phyloP scores from a whole-genome alignment of 2,329 filamentous ascomycete genomes.

The Fonsecaea monophora region DNA sequence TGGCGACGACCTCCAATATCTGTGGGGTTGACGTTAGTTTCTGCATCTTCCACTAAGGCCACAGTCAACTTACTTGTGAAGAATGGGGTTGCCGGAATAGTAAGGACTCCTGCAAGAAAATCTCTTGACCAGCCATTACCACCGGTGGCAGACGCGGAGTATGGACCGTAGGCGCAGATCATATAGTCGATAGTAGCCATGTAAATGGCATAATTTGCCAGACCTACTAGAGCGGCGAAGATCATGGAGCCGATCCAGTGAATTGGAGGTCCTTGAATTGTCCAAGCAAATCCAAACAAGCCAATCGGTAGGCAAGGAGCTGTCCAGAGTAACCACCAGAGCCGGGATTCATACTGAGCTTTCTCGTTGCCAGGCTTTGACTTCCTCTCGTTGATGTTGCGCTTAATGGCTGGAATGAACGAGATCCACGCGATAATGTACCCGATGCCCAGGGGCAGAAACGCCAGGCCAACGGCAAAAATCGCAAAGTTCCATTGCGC shows the following conservation, averaged over 20 bases:
- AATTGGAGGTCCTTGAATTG: slow-evolving; percentile 60
- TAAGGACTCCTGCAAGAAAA: slow-evolving; percentile 69
- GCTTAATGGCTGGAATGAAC: slow-evolving; percentile 63
- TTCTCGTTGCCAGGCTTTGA: slow-evolving; percentile 57
- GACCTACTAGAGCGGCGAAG: slow-evolving; percentile 65
- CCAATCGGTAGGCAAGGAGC: slow-evolving; percentile 66
- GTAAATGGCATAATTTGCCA: slow-evolving; percentile 69
- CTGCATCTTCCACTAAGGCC: slow-evolving; percentile 9
- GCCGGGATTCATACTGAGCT: slow-evolving; percentile 70
- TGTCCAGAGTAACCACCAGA: slow-evolving; percentile 67
- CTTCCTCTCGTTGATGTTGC: slow-evolving; percentile 54
- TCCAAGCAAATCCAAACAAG: slow-evolving; percentile 69
- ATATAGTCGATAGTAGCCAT: slow-evolving; percentile 71
- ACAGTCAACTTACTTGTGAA: slow-evolving; percentile 46
- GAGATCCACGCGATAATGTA: slow-evolving; percentile 66
- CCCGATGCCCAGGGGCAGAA: slow-evolving; percentile 63
- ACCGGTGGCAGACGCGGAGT: slow-evolving; percentile 70
- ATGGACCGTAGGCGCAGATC: slow-evolving; percentile 70
- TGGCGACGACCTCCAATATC: slow-evolving; percentile 63
- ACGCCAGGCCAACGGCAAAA: slow-evolving; percentile 58
- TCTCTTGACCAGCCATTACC: slow-evolving; percentile 72
- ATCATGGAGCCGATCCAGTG: slow-evolving; percentile 70
- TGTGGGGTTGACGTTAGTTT: slow-evolving; percentile 32
- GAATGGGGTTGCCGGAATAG: slow-evolving; percentile 64
- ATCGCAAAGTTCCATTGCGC: slow-evolving; percentile 64